Percentiles rank a stretch among this genome's conserved stretches.
Evolutionary conservation across 441 rosid genomes (phyloP).

Genomic region (Erodium moschatum): DNA sequence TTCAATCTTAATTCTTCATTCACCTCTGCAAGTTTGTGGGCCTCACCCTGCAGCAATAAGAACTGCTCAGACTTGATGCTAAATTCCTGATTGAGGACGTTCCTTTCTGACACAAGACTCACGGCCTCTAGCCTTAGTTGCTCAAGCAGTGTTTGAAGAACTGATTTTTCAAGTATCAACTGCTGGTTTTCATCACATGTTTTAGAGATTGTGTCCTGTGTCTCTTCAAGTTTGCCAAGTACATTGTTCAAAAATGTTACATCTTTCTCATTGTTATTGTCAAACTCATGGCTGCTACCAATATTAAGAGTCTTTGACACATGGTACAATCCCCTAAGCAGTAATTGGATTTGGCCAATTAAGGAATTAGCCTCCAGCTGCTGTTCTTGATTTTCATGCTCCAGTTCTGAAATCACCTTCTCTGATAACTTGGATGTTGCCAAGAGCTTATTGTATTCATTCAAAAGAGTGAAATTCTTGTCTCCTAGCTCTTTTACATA

Average conservation of each 20-base stretch:
- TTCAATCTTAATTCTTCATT: constrained; percentile 46
- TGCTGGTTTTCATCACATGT: constrained; percentile 50
- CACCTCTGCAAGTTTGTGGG: constrained; percentile 31
- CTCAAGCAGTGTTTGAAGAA: constrained; percentile 52
- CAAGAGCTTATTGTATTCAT: constrained; percentile 44
- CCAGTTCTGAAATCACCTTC: constrained; percentile 46
- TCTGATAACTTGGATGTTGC: constrained; percentile 49
- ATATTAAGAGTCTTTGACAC: constrained; percentile 42
- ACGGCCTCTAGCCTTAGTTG: constrained; percentile 52
- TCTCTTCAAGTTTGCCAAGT: constrained; percentile 40
- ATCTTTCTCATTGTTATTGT: constrained; percentile 36
- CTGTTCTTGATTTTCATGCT: constrained; percentile 45
- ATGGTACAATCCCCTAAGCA: constrained; percentile 47
- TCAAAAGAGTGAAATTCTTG: constrained; percentile 40
- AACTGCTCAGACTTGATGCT: constrained; percentile 38
- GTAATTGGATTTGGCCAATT: constrained; percentile 36
- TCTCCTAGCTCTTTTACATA: constrained; percentile 55
- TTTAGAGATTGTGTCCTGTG: constrained; percentile 41
- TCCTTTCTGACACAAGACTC: constrained; percentile 42
- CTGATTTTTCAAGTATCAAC: constrained; percentile 42
- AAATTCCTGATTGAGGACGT: constrained; percentile 39
- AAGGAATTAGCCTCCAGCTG: constrained; percentile 45
- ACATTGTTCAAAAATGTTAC: constrained; percentile 33
- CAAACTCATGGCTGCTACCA: constrained; percentile 29
- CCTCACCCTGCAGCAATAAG: constrained; percentile 35